These are phyloP conservation scores for Lipomyces starkeyi DNA, from an alignment of 805 yeast genomes.

Conservation along the genomic window DNA sequence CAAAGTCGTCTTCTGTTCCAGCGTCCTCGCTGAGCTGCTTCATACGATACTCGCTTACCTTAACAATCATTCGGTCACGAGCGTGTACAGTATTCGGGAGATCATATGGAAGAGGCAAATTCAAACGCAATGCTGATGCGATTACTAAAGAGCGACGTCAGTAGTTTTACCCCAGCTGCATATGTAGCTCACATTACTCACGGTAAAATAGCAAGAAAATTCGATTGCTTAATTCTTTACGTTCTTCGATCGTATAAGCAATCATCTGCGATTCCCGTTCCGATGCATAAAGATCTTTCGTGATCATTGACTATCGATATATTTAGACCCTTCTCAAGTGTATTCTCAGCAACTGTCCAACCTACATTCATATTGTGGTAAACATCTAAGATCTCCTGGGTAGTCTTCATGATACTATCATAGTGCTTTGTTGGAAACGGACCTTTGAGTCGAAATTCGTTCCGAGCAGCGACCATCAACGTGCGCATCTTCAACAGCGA, in stretches of 20 bases:
- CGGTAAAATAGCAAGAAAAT: constrained; percentile 74
- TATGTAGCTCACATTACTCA: constrained; percentile 29
- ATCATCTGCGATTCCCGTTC: constrained; percentile 63
- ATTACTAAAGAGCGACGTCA: constrained; percentile 51
- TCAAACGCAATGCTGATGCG: constrained; percentile 74
- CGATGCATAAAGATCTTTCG: constrained; percentile 61
- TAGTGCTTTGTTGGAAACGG: constrained; percentile 64
- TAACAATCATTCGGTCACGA: constrained; percentile 68
- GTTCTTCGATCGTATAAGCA: constrained; percentile 51
- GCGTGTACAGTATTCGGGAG: constrained; percentile 81
- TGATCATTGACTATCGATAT: constrained; percentile 54
- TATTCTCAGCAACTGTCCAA: background rate
- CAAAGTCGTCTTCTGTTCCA: constrained; percentile 72
- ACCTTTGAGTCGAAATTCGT: constrained; percentile 77
- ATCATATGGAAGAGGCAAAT: constrained; percentile 76
- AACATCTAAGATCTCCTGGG: constrained; percentile 73
- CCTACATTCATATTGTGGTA: constrained; percentile 70
- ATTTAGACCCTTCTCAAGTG: background rate
- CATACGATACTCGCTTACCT: constrained; percentile 63
- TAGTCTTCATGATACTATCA: constrained; percentile 56
- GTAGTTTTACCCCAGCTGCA: background rate
- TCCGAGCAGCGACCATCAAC: constrained; percentile 42
- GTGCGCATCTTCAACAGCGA: constrained; percentile 36
- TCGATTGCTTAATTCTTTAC: constrained; percentile 68
- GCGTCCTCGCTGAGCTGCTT: constrained; percentile 45